Evolutionary conservation across 2,329 filamentous ascomycete genomes (phyloP).

Genomic region (Metarhizium robertsii): DNA sequence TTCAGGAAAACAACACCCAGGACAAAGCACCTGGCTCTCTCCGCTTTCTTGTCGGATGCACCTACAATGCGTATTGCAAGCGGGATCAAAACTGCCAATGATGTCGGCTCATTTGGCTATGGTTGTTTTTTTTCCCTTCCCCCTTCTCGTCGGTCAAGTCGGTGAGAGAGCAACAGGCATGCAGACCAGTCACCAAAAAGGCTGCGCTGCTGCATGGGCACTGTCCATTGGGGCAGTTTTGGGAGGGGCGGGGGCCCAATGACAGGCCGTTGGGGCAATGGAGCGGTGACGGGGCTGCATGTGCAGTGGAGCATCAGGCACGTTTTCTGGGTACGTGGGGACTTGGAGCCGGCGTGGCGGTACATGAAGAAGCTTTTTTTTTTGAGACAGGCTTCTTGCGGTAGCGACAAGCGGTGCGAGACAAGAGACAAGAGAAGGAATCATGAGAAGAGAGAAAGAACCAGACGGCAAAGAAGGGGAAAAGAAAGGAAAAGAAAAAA

Average conservation of each 20-base stretch:
- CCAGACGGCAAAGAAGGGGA: background rate
- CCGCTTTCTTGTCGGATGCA: background rate
- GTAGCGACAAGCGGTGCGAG: background rate
- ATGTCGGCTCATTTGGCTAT: background rate
- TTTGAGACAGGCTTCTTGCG: background rate
- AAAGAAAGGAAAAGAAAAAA: background rate
- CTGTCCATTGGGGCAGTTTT: background rate
- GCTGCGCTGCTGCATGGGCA: background rate
- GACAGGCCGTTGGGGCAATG: conserved; percentile 7
- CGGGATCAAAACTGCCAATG: background rate
- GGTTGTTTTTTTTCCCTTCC: background rate
- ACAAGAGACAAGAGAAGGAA: background rate
- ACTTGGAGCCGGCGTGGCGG: background rate
- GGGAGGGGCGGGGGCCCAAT: conserved; percentile 11
- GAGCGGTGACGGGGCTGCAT: conserved; percentile 12
- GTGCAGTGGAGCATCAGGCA: conserved; percentile 6
- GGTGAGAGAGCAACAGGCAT: conserved; percentile 6
- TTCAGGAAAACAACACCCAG: conserved; percentile 1
- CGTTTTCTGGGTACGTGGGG: conserved; percentile 2
- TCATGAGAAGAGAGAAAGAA: background rate
- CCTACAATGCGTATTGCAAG: background rate
- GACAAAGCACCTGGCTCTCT: background rate
- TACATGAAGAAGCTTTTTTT: background rate
- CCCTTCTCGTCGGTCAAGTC: conserved; percentile 7
- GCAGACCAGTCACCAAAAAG: background rate